Conservation (phyloP, 257 asterid species). For the Solanum microdontum region DNA sequence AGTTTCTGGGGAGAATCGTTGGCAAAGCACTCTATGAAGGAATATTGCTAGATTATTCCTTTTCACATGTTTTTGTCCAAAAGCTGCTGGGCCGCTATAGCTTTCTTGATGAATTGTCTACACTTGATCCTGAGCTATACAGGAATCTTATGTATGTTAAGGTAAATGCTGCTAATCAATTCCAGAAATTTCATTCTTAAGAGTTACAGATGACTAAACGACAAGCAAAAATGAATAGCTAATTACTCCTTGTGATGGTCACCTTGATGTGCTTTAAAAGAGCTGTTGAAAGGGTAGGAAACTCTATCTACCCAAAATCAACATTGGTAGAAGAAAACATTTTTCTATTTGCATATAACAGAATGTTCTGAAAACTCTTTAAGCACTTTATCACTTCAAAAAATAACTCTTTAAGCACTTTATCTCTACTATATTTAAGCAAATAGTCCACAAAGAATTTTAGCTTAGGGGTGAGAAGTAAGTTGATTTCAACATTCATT, state of each 20-base stretch:
- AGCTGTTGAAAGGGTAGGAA: not conserved
- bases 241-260: not conserved
- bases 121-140: constrained; percentile 92
- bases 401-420: not conserved
- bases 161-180: constrained; percentile 38
- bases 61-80: constrained; percentile 93
- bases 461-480: not conserved
- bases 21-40: constrained; percentile 98
- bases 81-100: constrained; percentile 91
- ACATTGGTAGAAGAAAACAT: not conserved
- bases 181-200: not conserved
- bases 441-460: not conserved
- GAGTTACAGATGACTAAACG: not conserved
- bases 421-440: not conserved
- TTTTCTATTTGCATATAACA: not conserved
- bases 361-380: not conserved
- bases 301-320: not conserved
- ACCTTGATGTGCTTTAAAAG: not conserved
- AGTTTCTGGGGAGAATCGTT: constrained; percentile 83
- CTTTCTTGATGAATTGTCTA: constrained; percentile 89
- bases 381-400: not conserved
- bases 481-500: not conserved
- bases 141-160: constrained; percentile 83
- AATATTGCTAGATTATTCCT: constrained; percentile 74
- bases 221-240: not conserved